Evolutionary conservation across 306 rosid genomes (phyloP).

Genomic region (Ziziphus jujuba): DNA sequence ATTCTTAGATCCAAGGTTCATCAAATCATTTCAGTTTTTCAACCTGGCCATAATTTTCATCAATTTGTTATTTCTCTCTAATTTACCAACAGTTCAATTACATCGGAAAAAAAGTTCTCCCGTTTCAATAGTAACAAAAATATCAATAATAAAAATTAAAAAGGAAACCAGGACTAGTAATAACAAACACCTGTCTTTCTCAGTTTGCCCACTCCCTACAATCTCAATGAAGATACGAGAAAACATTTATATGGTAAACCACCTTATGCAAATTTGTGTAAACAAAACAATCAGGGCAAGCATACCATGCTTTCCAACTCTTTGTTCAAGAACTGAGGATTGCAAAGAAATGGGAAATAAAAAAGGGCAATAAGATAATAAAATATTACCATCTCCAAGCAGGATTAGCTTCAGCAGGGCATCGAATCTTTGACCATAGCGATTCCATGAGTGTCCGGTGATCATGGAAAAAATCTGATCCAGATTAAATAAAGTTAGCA

Average conservation of each 20-base stretch:
- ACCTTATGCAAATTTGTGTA: not conserved
- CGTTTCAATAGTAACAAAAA: too few species aligned
- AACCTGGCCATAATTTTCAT: not conserved
- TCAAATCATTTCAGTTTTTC: not conserved
- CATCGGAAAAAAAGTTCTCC: too few species aligned
- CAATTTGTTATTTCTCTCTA: not conserved
- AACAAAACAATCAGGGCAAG: not conserved
- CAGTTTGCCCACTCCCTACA: too few species aligned
- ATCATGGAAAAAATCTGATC: conserved; percentile 39
- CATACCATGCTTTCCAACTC: not conserved
- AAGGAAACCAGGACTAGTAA: too few species aligned
- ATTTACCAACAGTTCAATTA: not conserved
- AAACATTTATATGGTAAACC: not conserved
- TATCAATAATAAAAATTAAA: too few species aligned
- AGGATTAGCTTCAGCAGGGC: conserved; percentile 81
- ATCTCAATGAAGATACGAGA: not conserved
- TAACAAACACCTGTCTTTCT: too few species aligned
- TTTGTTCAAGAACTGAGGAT: not conserved
- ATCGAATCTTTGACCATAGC: conserved; percentile 49
- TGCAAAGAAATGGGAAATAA: not conserved
- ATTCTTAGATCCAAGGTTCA: not conserved
- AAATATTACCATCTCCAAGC: conserved; percentile 83
- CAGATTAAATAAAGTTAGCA: conserved; percentile 16
- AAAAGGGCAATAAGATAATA: conserved; percentile 9
- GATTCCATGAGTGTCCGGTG: conserved; percentile 42